These are phyloP conservation scores for Alternaria longipes DNA, from an alignment of 2,329 filamentous ascomycete species.

Conservation along the genomic window DNA sequence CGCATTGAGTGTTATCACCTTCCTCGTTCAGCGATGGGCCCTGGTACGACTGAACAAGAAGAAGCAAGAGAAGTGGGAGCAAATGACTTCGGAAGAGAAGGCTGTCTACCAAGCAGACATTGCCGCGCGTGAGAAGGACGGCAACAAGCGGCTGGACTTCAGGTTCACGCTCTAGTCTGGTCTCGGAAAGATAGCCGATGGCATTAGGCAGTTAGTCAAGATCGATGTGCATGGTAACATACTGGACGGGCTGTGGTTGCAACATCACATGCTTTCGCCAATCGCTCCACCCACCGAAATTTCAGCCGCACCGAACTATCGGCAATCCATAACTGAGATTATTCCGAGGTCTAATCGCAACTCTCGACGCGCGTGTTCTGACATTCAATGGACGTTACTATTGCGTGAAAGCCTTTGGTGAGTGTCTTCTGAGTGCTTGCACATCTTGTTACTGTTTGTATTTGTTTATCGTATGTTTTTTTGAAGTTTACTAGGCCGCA, in stretches of 20 bases:
- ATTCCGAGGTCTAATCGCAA: not conserved
- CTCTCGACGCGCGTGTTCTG: not conserved
- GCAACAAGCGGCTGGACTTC: constrained; percentile 54
- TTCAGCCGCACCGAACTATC: constrained; percentile 1
- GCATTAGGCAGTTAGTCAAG: not conserved
- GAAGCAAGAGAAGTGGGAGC: constrained; percentile 59
- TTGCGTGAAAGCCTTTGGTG: no score
- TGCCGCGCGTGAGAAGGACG: constrained; percentile 39
- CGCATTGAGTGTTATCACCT: constrained; percentile 58
- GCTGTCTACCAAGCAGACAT: constrained; percentile 58
- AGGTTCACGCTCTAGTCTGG: constrained; percentile 42
- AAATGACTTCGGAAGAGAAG: constrained; percentile 60
- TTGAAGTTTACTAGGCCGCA: not conserved
- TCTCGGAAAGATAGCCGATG: constrained; percentile 1
- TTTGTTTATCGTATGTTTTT: not conserved
- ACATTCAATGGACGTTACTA: not conserved
- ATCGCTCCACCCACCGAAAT: not conserved
- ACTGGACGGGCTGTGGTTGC: not conserved
- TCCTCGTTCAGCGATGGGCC: constrained; percentile 61
- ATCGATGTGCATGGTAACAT: not conserved
- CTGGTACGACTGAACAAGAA: constrained; percentile 33
- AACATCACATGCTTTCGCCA: not conserved
- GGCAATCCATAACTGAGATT: not conserved
- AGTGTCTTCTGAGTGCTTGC: not conserved
- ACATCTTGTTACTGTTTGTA: not conserved